Base-by-base conservation (phyloP, 2,329 filamentous ascomycete species). In the Alternaria dauci region DNA sequence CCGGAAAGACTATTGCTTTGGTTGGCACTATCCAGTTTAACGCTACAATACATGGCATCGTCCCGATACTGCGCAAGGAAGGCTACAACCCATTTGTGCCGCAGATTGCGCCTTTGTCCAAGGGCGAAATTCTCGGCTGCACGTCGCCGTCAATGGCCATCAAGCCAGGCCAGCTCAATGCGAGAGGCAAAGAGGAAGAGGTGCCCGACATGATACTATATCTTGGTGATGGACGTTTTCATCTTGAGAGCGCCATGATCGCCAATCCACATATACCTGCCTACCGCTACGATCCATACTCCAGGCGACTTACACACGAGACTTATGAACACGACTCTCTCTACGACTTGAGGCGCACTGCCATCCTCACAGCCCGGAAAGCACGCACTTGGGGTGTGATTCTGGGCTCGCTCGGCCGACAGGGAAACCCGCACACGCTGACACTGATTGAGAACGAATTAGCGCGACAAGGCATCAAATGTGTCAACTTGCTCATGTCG, bases 11-110 rank as follows among this genome's bases (percentile, higher is more conserved):
- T 0, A 89, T 99, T 59, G 95, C 95, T 5, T 86, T 97, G 69
- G 94, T 99, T 16, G 94, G 95, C 48, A 99, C 95, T 0, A 99
- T 99, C 69, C 95, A 99, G 78, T 99, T 99, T 85, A 99, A 99
- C 80, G 92, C 94, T 36, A 97, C 95, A 0, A 90, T 99, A 32
- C 95, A 99, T 79, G 92, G 92, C 16, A 88, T 96, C 14, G 88
- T 89, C 65, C 85, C 89, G 30, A 86, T 88, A 16, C 86, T 99
- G 7, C 92, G 96, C 69, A 88, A 87, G 43, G 92, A 92, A 14
- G 95, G 95, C 16, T 97, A 94, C 83, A 88, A 86, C 59, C 87
- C 98, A 34, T 76, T 97, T 25, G 90, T 98, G 32, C 95, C 95
- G 0, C 95, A 99, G 78, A 97, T 97, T 66, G 89, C 91, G 34